Conservation (phyloP, 2,329 filamentous ascomycete genomes). For the Cadophora luteo-olivacea region DNA sequence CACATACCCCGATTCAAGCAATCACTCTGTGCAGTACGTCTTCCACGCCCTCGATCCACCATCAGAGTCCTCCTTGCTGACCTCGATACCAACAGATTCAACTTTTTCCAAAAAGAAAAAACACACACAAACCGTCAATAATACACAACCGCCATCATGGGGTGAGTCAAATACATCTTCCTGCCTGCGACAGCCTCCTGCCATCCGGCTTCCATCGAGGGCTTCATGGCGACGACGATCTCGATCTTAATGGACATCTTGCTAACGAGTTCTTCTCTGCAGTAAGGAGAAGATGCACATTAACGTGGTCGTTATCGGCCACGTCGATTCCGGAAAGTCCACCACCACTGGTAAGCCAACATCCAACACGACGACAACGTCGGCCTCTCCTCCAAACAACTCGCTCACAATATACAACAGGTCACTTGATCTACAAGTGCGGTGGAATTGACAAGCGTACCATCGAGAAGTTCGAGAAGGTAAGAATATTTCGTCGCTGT, state of each 20-base stretch:
- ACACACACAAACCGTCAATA: conserved; percentile 38
- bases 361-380: not conserved
- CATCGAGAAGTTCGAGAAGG: conserved; percentile 99
- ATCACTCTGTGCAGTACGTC: conserved; percentile 44
- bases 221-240: conserved; percentile 29
- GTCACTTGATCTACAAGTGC: conserved; percentile 99
- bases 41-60: conserved; percentile 14
- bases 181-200: conserved; percentile 10
- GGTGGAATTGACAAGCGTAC: conserved; percentile 99
- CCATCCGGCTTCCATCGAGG: conserved; percentile 29
- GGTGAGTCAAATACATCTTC: conserved; percentile 38
- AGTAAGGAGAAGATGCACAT: conserved; percentile 98
- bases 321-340: conserved; percentile 99
- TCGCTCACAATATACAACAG: conserved; percentile 53
- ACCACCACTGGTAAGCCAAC: conserved; percentile 83
- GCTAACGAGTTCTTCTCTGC: conserved; percentile 42
- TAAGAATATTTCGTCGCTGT: conserved; percentile 52
- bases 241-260: conserved; percentile 30
- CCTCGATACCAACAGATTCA: conserved; percentile 37
- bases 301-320: conserved; percentile 98
- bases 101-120: conserved; percentile 34
- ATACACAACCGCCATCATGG: conserved; percentile 45
- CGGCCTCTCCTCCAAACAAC: conserved; percentile 23
- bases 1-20: conserved; percentile 45
- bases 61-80: conserved; percentile 32